Base-by-base conservation (phyloP, 1,139 yeast species). In the Yamadazyma friedrichii region DNA sequence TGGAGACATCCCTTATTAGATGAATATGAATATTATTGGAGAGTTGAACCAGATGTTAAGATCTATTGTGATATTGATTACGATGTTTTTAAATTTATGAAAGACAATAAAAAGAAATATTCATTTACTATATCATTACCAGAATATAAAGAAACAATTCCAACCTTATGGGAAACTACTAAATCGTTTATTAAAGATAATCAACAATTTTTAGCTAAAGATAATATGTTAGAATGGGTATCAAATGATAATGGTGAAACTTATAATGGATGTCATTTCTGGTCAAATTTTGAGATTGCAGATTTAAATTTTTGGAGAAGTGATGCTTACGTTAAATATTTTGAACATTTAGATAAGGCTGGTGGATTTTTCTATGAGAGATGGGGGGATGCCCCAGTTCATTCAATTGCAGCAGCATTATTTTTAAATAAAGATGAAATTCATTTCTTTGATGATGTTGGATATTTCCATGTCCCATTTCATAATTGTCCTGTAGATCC, bases 301-400 rank as follows among this genome's bases (percentile, higher is more conserved):
- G 78, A 80, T 39, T 73, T 87, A 60, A 75, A 80, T 42, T 76
- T 87, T 56, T 87, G 88, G 87, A 76, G 95, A 59, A 65, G 80
- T 17, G 78, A 82, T 39, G 87, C 87, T 13, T 87, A 86, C 60
- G 62, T 66, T 41, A 72, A 75, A 39, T 87, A 82, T 61, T 88
- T 87, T 53, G 84, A 84, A 27, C 69, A 73, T 56, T 75, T 87
- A 53, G 96, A 87, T 60, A 65, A 78, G 50, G 77, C 85, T 12
- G 96, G 95, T 55, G 95, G 95, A 4, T 88, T 88, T 67, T 88
- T 84, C 65, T 88, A 88, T 60, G 95, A 88, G 66, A 76, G 95
- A 59, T 88, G 95, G 95, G 95, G 95, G 46, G 96, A 87, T 64
- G 95, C 95, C 10, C 95, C 96, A 30, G 83, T 88, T 31, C 96